phyloP scores from a whole-genome alignment of 331 rosid genomes.

The Telfairia occidentalis region DNA sequence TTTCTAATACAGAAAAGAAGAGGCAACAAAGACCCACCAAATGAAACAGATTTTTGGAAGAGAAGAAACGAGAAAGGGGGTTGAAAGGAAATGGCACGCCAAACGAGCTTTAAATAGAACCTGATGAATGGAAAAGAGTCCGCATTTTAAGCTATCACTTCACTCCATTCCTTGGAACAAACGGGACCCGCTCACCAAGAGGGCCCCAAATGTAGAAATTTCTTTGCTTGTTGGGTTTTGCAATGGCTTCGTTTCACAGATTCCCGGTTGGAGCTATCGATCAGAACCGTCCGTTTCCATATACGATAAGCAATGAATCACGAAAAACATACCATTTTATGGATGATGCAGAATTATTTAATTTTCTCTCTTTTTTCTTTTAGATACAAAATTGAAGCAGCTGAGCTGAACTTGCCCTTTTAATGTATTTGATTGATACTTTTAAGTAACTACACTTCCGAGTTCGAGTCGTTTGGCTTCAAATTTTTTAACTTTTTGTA shows the following conservation, averaged over 20 bases:
- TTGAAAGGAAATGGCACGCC: neutral
- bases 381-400: neutral
- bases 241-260: neutral
- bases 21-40: neutral
- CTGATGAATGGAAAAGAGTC: neutral
- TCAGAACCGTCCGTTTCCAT: neutral
- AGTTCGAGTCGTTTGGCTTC: neutral
- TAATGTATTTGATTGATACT: neutral
- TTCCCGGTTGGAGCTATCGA: slow-evolving; percentile 3
- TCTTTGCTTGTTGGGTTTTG: neutral
- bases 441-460: neutral
- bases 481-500: neutral
- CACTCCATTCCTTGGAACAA: neutral
- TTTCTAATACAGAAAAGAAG: neutral
- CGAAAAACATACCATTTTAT: neutral
- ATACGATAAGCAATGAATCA: neutral
- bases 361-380: neutral
- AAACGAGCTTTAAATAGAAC: slow-evolving; percentile 5
- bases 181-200: slow-evolving; percentile 6
- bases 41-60: neutral
- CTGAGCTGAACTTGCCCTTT: neutral
- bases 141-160: slow-evolving; percentile 2
- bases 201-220: neutral
- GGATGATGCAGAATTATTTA: neutral
- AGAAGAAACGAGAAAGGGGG: neutral